Conservation (phyloP, 1,284 basidiomycete genomes). For the Hymenochaete sp. region DNA sequence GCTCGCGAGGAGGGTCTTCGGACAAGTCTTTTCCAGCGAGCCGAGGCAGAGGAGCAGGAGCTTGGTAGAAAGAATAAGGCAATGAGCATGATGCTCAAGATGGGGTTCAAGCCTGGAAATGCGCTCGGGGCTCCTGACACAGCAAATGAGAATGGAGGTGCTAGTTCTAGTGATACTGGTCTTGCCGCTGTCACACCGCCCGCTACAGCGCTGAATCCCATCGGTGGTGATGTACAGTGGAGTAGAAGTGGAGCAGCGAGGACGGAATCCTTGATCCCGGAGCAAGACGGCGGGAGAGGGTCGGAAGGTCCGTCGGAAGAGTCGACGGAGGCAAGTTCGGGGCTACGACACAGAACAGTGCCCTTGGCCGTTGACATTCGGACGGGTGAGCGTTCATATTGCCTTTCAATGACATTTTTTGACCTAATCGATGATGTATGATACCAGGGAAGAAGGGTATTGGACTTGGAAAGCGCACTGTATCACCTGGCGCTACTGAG, state of each 20-base stretch:
- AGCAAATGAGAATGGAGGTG: slow-evolving; percentile 24
- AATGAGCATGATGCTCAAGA: slow-evolving; percentile 80
- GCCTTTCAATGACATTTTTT: not conserved
- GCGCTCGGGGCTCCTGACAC: slow-evolving; percentile 60
- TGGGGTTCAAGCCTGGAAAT: slow-evolving; percentile 79
- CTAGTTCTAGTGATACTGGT: slow-evolving; percentile 11
- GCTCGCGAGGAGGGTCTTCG: slow-evolving; percentile 65
- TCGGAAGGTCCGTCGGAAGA: no score
- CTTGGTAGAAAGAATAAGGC: slow-evolving; percentile 51
- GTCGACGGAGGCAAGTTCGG: slow-evolving; percentile 14
- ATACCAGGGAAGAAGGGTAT: slow-evolving; percentile 65
- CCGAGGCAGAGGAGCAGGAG: slow-evolving; percentile 50
- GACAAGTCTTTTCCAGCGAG: slow-evolving; percentile 70
- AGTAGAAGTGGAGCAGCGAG: no score
- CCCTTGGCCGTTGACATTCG: slow-evolving; percentile 69
- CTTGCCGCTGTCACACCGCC: not conserved
- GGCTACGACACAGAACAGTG: slow-evolving; percentile 40
- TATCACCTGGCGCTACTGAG: slow-evolving; percentile 52
- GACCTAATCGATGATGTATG: slow-evolving; percentile 1
- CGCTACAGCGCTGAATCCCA: no score
- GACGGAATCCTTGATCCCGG: no score
- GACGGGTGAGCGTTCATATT: slow-evolving; percentile 43
- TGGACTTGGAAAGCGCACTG: slow-evolving; percentile 58
- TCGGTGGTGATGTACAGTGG: no score
- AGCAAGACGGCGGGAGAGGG: no score